Evolutionary conservation across 345 rosid genomes (phyloP).

Genomic region (Ailanthus altissimus): DNA sequence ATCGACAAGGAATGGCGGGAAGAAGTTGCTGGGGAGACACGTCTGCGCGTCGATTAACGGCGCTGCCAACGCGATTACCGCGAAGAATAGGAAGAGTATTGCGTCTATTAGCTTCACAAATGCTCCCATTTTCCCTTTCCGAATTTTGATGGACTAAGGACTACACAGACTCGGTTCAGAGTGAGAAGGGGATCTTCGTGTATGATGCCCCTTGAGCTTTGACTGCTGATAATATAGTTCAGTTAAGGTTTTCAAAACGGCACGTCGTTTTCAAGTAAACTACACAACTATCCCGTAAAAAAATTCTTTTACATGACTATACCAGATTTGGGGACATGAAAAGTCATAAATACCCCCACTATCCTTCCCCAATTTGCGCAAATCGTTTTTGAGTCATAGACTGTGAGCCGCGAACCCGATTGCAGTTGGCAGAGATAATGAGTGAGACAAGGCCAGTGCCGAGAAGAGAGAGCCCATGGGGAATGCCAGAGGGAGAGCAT

Average conservation of each 20-base stretch:
- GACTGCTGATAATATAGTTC: no score
- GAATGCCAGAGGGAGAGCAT: slow-evolving; percentile 61
- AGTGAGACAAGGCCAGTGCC: slow-evolving; percentile 92
- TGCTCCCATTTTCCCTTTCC: slow-evolving; percentile 49
- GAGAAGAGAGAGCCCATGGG: slow-evolving; percentile 95
- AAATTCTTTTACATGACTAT: no score
- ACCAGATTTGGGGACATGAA: no score
- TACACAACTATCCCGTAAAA: no score
- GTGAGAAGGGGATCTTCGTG: no score
- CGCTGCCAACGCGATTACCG: slow-evolving; percentile 45
- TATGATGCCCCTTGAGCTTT: no score
- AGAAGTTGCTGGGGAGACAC: slow-evolving; percentile 45
- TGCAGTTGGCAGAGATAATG: slow-evolving; percentile 38
- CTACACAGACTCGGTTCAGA: no score
- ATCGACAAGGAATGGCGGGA: slow-evolving; percentile 54
- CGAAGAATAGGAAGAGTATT: slow-evolving; percentile 56
- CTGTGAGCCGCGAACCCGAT: not conserved
- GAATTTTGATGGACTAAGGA: no score
- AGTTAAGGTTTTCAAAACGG: not conserved
- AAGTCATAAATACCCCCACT: no score
- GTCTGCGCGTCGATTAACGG: slow-evolving; percentile 68
- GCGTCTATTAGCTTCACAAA: slow-evolving; percentile 55
- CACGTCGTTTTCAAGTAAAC: not conserved
- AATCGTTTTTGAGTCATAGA: not conserved
- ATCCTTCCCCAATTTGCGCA: not conserved